phyloP scores from a whole-genome alignment of 345 rosid genomes.

The Pseudoturritis turrita region DNA sequence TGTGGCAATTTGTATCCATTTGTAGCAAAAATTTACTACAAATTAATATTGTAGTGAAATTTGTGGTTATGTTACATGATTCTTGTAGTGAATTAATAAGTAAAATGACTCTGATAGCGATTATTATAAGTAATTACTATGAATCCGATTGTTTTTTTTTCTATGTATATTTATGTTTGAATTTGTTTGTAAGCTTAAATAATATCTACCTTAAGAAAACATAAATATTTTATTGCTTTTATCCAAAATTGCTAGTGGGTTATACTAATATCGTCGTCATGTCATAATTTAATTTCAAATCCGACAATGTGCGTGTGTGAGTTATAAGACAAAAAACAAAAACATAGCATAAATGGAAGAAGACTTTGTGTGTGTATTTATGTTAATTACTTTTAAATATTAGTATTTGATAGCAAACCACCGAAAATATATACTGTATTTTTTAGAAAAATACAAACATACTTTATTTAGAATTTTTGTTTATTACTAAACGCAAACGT shows the following conservation, averaged over 20 bases:
- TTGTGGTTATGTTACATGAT: too few species aligned
- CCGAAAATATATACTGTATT: neutral
- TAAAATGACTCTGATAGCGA: neutral
- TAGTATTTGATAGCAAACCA: neutral
- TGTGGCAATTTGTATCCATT: too few species aligned
- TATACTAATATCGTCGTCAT: neutral
- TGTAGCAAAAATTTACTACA: too few species aligned
- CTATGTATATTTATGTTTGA: neutral
- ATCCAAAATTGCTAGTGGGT: neutral
- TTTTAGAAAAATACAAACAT: neutral
- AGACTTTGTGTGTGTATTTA: neutral
- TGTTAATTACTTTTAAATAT: neutral
- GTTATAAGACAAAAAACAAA: neutral
- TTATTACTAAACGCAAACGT: neutral
- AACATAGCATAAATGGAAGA: neutral
- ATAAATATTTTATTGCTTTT: neutral
- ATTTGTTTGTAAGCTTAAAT: neutral
- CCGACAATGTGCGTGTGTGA: neutral
- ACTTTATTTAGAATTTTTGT: neutral
- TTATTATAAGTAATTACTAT: neutral
- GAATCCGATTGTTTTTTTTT: neutral
- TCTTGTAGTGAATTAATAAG: too few species aligned
- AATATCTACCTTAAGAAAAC: neutral
- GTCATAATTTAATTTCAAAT: neutral
- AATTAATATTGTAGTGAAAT: too few species aligned